Evolutionary conservation across 1,284 basidiomycete genomes (phyloP), one percentile per base, ranked within the genome.

Genomic region (Xanthoconium separans): DNA sequence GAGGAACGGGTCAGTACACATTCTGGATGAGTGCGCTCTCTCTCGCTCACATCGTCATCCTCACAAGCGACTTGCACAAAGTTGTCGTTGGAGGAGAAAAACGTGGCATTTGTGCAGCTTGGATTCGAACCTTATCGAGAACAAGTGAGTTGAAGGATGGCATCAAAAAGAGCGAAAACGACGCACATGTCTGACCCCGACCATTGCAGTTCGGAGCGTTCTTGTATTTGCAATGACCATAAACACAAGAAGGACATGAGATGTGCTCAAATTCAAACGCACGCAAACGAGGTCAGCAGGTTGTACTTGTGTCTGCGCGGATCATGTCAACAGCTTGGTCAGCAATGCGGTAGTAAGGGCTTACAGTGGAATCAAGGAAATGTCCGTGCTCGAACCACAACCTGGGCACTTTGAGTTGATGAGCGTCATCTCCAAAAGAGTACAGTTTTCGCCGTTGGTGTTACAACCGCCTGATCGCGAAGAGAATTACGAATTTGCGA

Each of bases 361-460:
- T 59, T 54, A 77, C 76, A 75, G 75, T 1, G 59, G 1, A 43
- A 79, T 79, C 58, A 80, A 65, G 53, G 75, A 77, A 44, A 79
- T 65, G 55, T 79, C 78, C n/a, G 66, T 61, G 40, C 70, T 73
- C 8, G 76, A 75, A 9, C 77, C 77, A 55, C 72, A 66, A 3
- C 78, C 77, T 2, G 65, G 45, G 33, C 63, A 64, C 13, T 61
- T 61, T 7, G 77, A 72, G 61, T 79, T 76, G 50, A 63, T 65
- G 53, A 80, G 65, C 29, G 74, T 78, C 65, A 68, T 74, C 63
- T 79, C 77, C 24, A 80, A 11, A 31, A 76, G 59, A 3, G 69
- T 57, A 48, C 78, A 79, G 4, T 65, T 50, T 59, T 80, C 78
- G 42, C 76, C 78, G 50, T 80, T 80, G 54, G 64, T 55, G 5